Base-by-base conservation (phyloP, 768 basidiomycete species). In the Hypholoma sublateritium region DNA sequence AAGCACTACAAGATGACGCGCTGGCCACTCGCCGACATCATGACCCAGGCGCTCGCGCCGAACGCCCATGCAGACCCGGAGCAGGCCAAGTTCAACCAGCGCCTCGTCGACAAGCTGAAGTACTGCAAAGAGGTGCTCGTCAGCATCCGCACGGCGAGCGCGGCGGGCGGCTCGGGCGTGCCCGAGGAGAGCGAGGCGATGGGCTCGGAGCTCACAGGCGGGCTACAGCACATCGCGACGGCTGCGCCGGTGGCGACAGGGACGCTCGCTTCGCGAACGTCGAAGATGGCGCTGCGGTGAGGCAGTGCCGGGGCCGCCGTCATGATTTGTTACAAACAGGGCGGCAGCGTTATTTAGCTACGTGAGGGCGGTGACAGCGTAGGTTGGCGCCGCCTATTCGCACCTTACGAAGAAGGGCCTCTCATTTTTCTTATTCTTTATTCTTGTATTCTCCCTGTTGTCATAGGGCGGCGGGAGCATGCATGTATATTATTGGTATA, bases 81-180 rank as follows among this genome's bases (percentile, higher is more conserved):
- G 14, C 70, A 83, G 60, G 75, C 77, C 52, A 88, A 87, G 71
- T 82, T 85, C 63, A 77, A 82, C 53, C 80, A 82, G 63, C 80
- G 80, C 53, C 70, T 94, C 35, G 70, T 93, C 32, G 88, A 88
- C 60, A 93, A 93, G 75, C 80, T 94, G 63, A 87, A 87, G 71
- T 95, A 91, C 70, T 91, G 88, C 77, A 88, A 87, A 67, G 93
- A 95, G 69, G 89, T 95, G 34, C 77, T 95, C 47, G 70, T 80
- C 53, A 87, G 85, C 59, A 92, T 92, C 60, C 76, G 78, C 53
- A 82, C 79, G 50, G 87, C 85, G 43, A 86, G 81, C 62, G 78
- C 72, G 2, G 70, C 70, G 24, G 74, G 71, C 21, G 61, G 62
- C 9, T 60, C 65, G 12, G 65, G 59, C 12, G 63, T 55, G 14